These are phyloP conservation scores for Hysterangium stoloniferum DNA, from an alignment of 768 basidiomycete genomes.

Conservation along the genomic window DNA sequence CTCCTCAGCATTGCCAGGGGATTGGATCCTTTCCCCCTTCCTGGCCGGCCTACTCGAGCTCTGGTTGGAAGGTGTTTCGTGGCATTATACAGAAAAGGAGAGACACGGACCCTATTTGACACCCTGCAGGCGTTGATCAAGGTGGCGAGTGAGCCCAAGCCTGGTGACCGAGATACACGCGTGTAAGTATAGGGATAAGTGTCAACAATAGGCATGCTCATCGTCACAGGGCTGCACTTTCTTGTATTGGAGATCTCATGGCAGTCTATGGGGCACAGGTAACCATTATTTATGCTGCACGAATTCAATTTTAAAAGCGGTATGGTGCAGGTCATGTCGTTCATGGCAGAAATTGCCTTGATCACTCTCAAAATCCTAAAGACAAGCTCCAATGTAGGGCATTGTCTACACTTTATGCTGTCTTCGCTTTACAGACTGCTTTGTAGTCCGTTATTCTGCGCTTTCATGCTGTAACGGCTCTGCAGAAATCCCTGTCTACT, in stretches of 20 bases:
- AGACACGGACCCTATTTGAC: conserved; percentile 82
- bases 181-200: conserved; percentile 41
- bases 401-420: background rate
- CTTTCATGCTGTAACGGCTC: conserved; percentile 67
- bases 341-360: conserved; percentile 76
- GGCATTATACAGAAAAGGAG: conserved; percentile 66
- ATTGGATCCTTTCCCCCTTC: conserved; percentile 61
- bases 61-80: conserved; percentile 73
- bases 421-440: conserved; percentile 10
- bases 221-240: conserved; percentile 64
- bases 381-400: conserved; percentile 60
- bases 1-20: conserved; percentile 64
- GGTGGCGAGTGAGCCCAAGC: conserved; percentile 65
- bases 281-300: conserved; percentile 19
- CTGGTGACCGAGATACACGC: conserved; percentile 53
- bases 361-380: conserved; percentile 59
- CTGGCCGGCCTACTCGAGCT: conserved; percentile 81
- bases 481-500: conserved; percentile 71
- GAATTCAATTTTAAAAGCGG: background rate
- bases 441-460: conserved; percentile 71
- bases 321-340: conserved; percentile 79
- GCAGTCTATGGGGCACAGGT: conserved; percentile 76
- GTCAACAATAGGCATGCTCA: background rate
- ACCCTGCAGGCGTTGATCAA: conserved; percentile 72
- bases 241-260: conserved; percentile 88